phyloP scores from a whole-genome alignment of 169 alveolate genomes.

The Cryptosporidium sp. region DNA sequence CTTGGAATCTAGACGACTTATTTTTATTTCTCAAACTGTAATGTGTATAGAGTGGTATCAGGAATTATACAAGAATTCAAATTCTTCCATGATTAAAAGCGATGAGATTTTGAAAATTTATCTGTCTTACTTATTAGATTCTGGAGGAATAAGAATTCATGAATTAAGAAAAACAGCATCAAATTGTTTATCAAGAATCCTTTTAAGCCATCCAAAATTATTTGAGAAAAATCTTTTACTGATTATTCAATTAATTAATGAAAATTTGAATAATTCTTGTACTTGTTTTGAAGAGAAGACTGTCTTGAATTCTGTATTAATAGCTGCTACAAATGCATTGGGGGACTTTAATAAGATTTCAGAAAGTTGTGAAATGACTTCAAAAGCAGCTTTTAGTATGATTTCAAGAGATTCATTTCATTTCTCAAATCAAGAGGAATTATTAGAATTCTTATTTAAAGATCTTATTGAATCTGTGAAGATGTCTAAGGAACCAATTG shows the following conservation, averaged over 20 bases:
- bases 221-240: background rate
- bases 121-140: slow-evolving; percentile 4
- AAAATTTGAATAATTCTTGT: background rate
- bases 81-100: background rate
- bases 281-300: slow-evolving; percentile 31
- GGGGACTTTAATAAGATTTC: slow-evolving; percentile 16
- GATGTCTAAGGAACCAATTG: background rate
- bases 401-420: background rate
- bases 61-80: slow-evolving; percentile 2
- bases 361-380: slow-evolving; percentile 9
- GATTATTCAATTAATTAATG: slow-evolving; percentile 9
- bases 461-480: background rate
- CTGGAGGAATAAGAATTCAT: background rate
- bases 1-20: slow-evolving; percentile 22
- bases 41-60: slow-evolving; percentile 27
- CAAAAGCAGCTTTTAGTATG: background rate
- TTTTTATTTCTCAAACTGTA: slow-evolving; percentile 4
- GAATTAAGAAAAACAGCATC: slow-evolving; percentile 18
- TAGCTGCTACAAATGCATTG: slow-evolving; percentile 32
- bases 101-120: slow-evolving; percentile 3
- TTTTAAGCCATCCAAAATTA: slow-evolving; percentile 21
- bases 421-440: background rate
- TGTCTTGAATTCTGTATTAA: background rate
- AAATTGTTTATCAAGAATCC: slow-evolving; percentile 16
- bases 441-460: slow-evolving; percentile 4